phyloP scores from a whole-genome alignment of 805 yeast species.

The Saccharomycopsis oosterbeekiorum region DNA sequence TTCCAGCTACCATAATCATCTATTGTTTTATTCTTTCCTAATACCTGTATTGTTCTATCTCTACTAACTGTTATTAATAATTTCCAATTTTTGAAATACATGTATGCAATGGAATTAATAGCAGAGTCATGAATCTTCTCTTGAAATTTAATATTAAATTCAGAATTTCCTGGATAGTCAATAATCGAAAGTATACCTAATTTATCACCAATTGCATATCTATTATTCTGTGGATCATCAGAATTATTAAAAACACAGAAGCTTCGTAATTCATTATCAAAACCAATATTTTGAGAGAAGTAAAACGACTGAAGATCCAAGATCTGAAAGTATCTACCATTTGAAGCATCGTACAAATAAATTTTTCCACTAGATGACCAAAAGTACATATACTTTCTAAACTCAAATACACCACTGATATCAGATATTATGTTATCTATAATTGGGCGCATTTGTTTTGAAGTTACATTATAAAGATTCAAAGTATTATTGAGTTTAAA shows the following conservation, averaged over 20 bases:
- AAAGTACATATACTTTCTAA: no score
- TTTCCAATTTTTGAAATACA: conserved; percentile 23
- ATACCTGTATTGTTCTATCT: conserved; percentile 55
- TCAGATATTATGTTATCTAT: no score
- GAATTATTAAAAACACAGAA: background rate
- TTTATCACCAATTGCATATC: conserved; percentile 39
- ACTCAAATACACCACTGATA: no score
- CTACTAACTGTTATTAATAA: conserved; percentile 42
- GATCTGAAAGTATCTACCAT: no score
- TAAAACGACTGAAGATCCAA: no score
- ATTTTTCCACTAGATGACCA: no score
- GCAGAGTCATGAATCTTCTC: conserved; percentile 43
- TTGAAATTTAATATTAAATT: conserved; percentile 20
- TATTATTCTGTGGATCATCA: conserved; percentile 19
- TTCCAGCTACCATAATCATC: conserved; percentile 31
- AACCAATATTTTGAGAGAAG: background rate
- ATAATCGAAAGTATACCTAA: conserved; percentile 31
- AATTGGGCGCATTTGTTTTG: no score
- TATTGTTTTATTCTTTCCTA: conserved; percentile 22
- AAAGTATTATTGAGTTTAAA: no score
- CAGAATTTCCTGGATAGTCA: conserved; percentile 3
- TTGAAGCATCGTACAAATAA: no score
- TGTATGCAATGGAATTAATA: conserved; percentile 35
- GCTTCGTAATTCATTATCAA: conserved; percentile 12
- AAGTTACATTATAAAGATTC: no score